Percentiles rank a stretch among this genome's conserved stretches.
These are phyloP conservation scores for Amanita phalloides DNA, from an alignment of 768 basidiomycete species.

Conservation along the genomic window DNA sequence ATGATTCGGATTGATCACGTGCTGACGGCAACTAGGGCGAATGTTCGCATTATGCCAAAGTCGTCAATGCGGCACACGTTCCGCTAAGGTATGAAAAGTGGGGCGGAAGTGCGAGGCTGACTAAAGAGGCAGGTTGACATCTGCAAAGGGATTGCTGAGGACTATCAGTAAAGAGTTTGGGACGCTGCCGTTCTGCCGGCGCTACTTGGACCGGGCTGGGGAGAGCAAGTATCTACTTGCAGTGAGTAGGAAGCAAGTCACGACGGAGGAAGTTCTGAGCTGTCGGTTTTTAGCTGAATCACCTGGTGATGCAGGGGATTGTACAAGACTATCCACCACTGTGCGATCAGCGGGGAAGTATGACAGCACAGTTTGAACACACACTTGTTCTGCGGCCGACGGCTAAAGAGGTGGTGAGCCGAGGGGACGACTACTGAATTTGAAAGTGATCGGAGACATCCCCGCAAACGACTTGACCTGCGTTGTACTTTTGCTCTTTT, in stretches of 20 bases:
- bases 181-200: constrained; percentile 88
- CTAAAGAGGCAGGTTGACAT: constrained; percentile 45
- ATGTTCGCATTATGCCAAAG: constrained; percentile 85
- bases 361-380: constrained; percentile 95
- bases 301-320: constrained; percentile 80
- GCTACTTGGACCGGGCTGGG: constrained; percentile 88
- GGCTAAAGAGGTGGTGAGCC: constrained; percentile 74
- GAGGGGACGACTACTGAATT: constrained; percentile 70
- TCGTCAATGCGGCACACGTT: constrained; percentile 57
- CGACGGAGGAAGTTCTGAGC: too few relatives aligned
- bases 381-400: constrained; percentile 80
- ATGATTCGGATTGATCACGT: not conserved
- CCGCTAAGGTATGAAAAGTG: constrained; percentile 50
- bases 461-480: not conserved
- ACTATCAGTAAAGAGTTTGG: constrained; percentile 91
- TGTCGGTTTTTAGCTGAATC: too few relatives aligned
- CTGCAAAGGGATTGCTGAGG: constrained; percentile 78
- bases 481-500: not conserved
- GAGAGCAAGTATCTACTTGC: constrained; percentile 91
- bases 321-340: constrained; percentile 92
- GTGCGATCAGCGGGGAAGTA: constrained; percentile 71
- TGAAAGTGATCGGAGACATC: not conserved
- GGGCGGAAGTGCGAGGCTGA: constrained; percentile 1
- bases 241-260: constrained; percentile 23
- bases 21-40: constrained; percentile 51